phyloP scores from a whole-genome alignment of 1,284 basidiomycete genomes.

The Taiwanofungus camphoratus region DNA sequence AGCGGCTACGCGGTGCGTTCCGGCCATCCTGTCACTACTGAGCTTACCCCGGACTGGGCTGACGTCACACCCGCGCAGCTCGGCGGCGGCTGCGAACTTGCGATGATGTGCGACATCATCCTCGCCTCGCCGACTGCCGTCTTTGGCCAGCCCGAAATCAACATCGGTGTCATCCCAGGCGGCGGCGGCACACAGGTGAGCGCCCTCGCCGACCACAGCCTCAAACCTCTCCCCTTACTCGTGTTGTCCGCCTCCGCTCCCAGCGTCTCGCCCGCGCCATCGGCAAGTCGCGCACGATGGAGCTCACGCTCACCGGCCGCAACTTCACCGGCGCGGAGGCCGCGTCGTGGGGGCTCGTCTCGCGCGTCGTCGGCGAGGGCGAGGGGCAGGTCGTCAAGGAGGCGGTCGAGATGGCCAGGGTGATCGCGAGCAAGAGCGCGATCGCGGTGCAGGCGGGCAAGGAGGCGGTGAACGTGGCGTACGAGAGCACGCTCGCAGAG shows the following conservation, averaged over 20 bases:
- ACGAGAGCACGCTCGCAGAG: constrained; percentile 78
- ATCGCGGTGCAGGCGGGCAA: constrained; percentile 90
- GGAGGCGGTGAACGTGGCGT: constrained; percentile 92
- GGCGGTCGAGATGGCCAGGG: constrained; percentile 78
- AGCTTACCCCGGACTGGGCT: background rate
- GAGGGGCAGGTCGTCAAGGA: constrained; percentile 82
- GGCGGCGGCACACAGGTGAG: constrained; percentile 49
- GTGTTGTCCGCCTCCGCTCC: constrained; percentile 34
- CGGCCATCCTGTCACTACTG: background rate
- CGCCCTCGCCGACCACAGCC: too few species aligned
- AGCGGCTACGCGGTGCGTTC: constrained; percentile 88
- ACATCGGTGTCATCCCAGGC: constrained; percentile 93
- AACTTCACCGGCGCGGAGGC: constrained; percentile 82
- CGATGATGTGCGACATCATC: constrained; percentile 96
- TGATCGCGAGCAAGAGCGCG: constrained; percentile 81
- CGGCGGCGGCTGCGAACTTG: constrained; percentile 95
- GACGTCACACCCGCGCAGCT: constrained; percentile 45
- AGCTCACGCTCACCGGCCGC: constrained; percentile 87
- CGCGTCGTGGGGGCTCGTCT: constrained; percentile 80
- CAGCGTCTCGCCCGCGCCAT: constrained; percentile 83
- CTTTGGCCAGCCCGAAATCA: constrained; percentile 98
- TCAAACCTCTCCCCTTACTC: background rate
- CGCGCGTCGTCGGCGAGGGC: constrained; percentile 73
- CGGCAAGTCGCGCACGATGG: constrained; percentile 96
- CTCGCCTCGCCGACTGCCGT: constrained; percentile 90